A percentile compares a stretch with the other conserved stretches of the same genome.
Evolutionary conservation across 345 rosid genomes (phyloP).

Genomic region (Salix dunnii): DNA sequence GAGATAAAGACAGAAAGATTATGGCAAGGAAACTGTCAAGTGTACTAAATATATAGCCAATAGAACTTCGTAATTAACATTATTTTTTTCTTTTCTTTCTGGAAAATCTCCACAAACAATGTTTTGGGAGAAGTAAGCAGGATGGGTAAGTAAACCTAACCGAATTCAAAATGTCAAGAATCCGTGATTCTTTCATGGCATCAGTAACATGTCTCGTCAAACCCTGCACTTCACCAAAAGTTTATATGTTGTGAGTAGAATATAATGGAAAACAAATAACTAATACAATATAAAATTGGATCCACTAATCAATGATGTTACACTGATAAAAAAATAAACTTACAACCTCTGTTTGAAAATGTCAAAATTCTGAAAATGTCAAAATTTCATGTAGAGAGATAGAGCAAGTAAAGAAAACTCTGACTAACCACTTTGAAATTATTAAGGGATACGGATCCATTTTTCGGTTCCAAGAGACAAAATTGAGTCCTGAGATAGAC

Average conservation of each 20-base stretch:
- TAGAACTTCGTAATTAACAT: neutral
- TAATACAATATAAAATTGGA: neutral
- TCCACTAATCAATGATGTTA: neutral
- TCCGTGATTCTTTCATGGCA: slow-evolving; percentile 74
- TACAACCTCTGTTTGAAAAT: neutral
- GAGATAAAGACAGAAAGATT: neutral
- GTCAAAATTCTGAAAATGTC: neutral
- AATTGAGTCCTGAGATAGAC: slow-evolving; percentile 69
- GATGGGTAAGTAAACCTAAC: slow-evolving; percentile 31
- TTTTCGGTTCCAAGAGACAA: slow-evolving; percentile 74
- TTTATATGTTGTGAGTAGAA: neutral
- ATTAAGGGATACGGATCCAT: slow-evolving; percentile 62
- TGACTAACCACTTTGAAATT: slow-evolving; percentile 65
- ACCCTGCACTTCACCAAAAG: slow-evolving; percentile 49
- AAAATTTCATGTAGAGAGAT: neutral
- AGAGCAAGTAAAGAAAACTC: slow-evolving; percentile 1
- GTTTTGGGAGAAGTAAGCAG: neutral
- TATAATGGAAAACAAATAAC: neutral
- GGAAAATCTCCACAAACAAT: neutral
- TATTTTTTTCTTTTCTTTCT: neutral
- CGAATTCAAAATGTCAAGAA: slow-evolving; percentile 60
- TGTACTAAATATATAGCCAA: neutral
- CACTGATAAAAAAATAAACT: neutral
- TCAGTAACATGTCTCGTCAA: slow-evolving; percentile 61
- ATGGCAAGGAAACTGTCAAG: too few relatives aligned